These are phyloP conservation scores for Saccharum officinarum DNA, from an alignment of 176 grass and related monocot genomes.

Conservation along the genomic window DNA sequence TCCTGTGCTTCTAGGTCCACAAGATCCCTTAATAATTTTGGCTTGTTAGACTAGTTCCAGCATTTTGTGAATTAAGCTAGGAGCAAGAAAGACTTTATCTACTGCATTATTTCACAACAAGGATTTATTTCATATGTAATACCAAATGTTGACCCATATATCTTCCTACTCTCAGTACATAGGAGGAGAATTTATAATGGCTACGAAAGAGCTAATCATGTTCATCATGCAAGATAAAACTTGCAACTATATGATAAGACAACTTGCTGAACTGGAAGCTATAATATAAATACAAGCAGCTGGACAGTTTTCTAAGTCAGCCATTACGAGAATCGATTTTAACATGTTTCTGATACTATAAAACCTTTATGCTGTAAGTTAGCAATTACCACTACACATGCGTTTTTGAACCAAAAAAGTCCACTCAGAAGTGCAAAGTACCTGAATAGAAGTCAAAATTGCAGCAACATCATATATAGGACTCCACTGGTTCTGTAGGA, in stretches of 20 bases:
- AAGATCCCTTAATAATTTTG: neutral
- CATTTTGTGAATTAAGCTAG: neutral
- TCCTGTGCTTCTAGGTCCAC: neutral
- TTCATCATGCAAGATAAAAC: neutral
- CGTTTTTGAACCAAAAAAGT: neutral
- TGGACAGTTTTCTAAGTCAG: neutral
- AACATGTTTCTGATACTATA: neutral
- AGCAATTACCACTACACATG: neutral
- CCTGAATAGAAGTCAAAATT: slow-evolving; percentile 99
- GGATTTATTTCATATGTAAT: neutral
- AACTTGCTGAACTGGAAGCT: neutral
- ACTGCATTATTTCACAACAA: neutral
- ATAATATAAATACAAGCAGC: slow-evolving; percentile 1
- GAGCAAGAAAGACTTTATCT: neutral
- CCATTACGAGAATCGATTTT: neutral
- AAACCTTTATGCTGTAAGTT: neutral
- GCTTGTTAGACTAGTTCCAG: neutral
- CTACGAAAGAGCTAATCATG: neutral
- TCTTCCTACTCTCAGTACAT: neutral
- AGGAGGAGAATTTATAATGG: neutral
- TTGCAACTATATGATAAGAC: neutral
- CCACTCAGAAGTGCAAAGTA: slow-evolving; percentile 15
- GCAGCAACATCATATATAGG: slow-evolving; percentile 99
- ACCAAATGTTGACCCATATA: slow-evolving; percentile 7
- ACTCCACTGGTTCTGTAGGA: slow-evolving; percentile 99